Evolutionary conservation across 495 filamentous ascomycete species (phyloP), one percentile per base, ranked within the genome.

Genomic region (Recurvomyces mirabilis): DNA sequence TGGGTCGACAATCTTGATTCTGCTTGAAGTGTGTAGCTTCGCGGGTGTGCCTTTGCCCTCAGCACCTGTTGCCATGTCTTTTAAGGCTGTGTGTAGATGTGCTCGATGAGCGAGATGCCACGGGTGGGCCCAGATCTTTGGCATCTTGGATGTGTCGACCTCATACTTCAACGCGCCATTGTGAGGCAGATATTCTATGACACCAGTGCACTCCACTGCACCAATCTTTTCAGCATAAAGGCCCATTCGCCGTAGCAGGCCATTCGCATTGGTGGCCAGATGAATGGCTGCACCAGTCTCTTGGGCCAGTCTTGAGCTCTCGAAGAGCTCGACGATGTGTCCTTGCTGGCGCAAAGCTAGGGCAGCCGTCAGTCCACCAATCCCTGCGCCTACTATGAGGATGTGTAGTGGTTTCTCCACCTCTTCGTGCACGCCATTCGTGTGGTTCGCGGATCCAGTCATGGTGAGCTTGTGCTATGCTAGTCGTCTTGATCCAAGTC

Each of bases 371-470:
- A 77, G 52, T 6, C 74, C 73, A 11, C 71, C 71, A 17, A 77
- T 77, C 0, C 75, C 73, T 13, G 69, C 74, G 12, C 73, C 74
- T n/a, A 72, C 66, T 18, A 78, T 72, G 47, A 66, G 44, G 5
- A 42, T 22, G 17, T 21, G 24, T 2, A 42, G 26, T 11, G 37
- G 38, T 75, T 55, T 12, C 49, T 3, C 4, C 17, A 11, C 3
- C 19, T 37, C 34, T 6, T 5, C 22, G 19, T 5, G 3, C 11
- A 20, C 5, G 5, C 34, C 19, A 21, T 37, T 21, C 14, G 19
- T 3, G 19, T 4, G 19, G 34, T 5, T 18, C 11, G 19, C 34
- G 5, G 37, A 14, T 23, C 24, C 26, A n/a, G 12, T 40, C 20
- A n/a, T 10, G 34, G 34, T 37, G n/a, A n/a, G n/a, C n/a, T n/a